phyloP scores from a whole-genome alignment of 805 yeast genomes.

The Ogataea neopini region DNA sequence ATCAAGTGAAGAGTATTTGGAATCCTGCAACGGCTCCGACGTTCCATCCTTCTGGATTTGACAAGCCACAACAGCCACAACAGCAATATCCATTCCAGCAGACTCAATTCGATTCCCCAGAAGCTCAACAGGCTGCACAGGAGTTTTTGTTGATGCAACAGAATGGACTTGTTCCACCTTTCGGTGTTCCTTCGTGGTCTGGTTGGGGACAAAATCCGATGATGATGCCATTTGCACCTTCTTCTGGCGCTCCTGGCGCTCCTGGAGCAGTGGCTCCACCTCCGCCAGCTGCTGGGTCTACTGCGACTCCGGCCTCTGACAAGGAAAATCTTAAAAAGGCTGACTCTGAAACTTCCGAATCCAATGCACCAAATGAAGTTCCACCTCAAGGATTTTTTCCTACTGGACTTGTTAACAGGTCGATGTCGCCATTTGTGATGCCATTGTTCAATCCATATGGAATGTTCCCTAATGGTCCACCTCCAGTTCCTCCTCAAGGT shows the following conservation, averaged over 20 bases:
- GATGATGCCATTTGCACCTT: constrained; percentile 17
- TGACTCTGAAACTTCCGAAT: constrained; percentile 10
- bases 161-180: constrained; percentile 21
- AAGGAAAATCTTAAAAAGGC: constrained; percentile 3
- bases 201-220: constrained; percentile 16
- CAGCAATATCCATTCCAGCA: constrained; percentile 14
- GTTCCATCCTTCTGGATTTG: constrained; percentile 49
- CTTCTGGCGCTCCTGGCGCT: constrained; percentile 5
- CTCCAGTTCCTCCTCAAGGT: background rate
- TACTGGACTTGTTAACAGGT: constrained; percentile 26
- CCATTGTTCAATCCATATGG: constrained; percentile 53
- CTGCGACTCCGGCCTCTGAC: background rate
- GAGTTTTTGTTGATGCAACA: constrained; percentile 16
- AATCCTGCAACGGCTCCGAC: constrained; percentile 65
- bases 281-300: too few relatives aligned
- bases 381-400: constrained; percentile 22
- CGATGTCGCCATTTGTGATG: constrained; percentile 45
- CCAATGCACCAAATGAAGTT: background rate
- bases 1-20: constrained; percentile 48
- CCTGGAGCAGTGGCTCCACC: too few relatives aligned
- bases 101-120: constrained; percentile 21
- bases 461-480: constrained; percentile 17
- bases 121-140: constrained; percentile 9
- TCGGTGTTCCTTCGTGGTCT: constrained; percentile 19
- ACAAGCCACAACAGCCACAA: constrained; percentile 9